Evolutionary conservation across 257 asterid species (phyloP).

Genomic region (Solanum appendiculatum): DNA sequence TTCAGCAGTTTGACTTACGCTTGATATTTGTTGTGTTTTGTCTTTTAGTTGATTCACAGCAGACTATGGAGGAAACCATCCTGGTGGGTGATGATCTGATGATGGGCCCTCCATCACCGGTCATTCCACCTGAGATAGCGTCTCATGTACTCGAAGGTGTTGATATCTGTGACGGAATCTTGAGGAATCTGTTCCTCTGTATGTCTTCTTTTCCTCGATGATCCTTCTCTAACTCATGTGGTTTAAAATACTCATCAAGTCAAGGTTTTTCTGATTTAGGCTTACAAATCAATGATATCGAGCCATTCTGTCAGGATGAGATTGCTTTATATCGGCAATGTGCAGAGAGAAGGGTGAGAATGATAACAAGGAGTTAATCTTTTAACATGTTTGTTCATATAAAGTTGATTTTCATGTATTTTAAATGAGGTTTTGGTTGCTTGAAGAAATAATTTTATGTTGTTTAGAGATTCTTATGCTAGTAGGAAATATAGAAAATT

Average conservation of each 20-base stretch:
- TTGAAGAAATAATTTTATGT: background rate
- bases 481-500: background rate
- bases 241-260: background rate
- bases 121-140: slow-evolving; percentile 91
- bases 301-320: slow-evolving; percentile 64
- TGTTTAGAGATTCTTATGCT: background rate
- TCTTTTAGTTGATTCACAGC: slow-evolving; percentile 71
- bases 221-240: background rate
- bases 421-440: background rate
- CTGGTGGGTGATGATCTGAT: slow-evolving; percentile 97
- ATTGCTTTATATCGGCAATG: slow-evolving; percentile 34
- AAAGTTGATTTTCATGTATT: background rate
- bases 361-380: background rate
- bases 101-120: slow-evolving; percentile 92
- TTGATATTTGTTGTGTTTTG: background rate
- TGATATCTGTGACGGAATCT: slow-evolving; percentile 77
- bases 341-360: slow-evolving; percentile 39
- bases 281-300: slow-evolving; percentile 84
- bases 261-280: slow-evolving; percentile 21
- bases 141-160: slow-evolving; percentile 94
- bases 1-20: background rate
- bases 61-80: slow-evolving; percentile 88
- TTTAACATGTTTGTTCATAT: background rate
- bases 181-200: slow-evolving; percentile 86
- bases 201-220: slow-evolving; percentile 6